These are phyloP conservation scores for Dendryphion nanum DNA, from an alignment of 2,329 filamentous ascomycete species.

Conservation along the genomic window DNA sequence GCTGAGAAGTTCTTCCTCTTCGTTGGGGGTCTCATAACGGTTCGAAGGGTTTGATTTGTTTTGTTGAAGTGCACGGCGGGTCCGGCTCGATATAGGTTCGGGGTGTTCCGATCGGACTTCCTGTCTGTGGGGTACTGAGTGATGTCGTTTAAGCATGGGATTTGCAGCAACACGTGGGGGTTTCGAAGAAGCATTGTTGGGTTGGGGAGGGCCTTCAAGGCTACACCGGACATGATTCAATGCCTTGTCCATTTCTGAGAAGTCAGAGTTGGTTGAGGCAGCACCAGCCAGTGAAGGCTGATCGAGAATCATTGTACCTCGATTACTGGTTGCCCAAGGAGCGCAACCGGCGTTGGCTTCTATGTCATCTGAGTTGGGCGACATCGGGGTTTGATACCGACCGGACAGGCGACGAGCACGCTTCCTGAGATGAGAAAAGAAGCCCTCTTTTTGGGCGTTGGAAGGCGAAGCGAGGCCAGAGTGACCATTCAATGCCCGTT, in stretches of 20 bases:
- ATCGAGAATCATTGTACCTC: slow-evolving; percentile 75
- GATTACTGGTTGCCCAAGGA: slow-evolving; percentile 83
- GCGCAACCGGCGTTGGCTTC: slow-evolving; percentile 91
- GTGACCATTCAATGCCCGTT: slow-evolving; percentile 83
- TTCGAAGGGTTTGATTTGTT: slow-evolving; percentile 70
- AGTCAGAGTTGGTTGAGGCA: slow-evolving; percentile 49
- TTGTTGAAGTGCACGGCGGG: slow-evolving; percentile 70
- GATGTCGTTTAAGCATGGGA: slow-evolving; percentile 49
- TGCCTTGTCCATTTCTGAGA: slow-evolving; percentile 61
- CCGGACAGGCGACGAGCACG: slow-evolving; percentile 89
- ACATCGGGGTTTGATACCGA: slow-evolving; percentile 77
- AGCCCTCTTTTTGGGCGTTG: slow-evolving; percentile 84
- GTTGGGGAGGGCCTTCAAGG: slow-evolving; percentile 47
- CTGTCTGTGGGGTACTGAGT: slow-evolving; percentile 44
- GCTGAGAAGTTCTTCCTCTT: slow-evolving; percentile 93
- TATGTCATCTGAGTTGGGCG: slow-evolving; percentile 78
- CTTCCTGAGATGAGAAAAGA: slow-evolving; percentile 96
- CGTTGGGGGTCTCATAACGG: slow-evolving; percentile 90
- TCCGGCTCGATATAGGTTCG: slow-evolving; percentile 78
- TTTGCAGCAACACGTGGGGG: slow-evolving; percentile 43
- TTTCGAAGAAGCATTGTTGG: slow-evolving; percentile 26
- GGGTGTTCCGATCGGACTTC: slow-evolving; percentile 52
- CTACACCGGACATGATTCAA: slow-evolving; percentile 61
- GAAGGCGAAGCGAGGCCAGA: slow-evolving; percentile 73
- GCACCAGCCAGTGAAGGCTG: slow-evolving; percentile 50